These are phyloP conservation scores for Erodium moschatum DNA, from an alignment of 441 rosid genomes.

Conservation along the genomic window DNA sequence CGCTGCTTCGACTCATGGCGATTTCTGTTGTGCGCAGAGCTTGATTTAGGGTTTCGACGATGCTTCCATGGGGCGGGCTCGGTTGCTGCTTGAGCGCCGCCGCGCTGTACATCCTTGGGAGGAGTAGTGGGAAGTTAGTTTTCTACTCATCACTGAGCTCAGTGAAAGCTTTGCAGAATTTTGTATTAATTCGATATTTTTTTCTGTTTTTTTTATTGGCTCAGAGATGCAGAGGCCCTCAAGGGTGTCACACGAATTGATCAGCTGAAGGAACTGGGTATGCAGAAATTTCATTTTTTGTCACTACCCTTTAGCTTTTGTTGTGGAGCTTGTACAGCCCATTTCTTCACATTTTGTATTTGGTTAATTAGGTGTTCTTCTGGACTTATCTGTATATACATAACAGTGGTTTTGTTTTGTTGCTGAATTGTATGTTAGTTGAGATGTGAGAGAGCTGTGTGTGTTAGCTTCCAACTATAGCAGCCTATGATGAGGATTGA, in stretches of 20 bases:
- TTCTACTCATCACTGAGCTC: not conserved
- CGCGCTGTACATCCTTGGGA: conserved; percentile 1
- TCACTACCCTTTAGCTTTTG: not conserved
- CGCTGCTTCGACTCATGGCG: not conserved
- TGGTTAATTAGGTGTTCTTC: not conserved
- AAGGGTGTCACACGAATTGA: not conserved
- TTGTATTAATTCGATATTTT: not conserved
- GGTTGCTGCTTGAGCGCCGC: conserved; percentile 8
- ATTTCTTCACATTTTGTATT: not conserved
- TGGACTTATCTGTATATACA: no score
- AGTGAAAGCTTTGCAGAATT: not conserved
- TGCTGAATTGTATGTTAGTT: not conserved
- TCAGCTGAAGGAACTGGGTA: conserved; percentile 6
- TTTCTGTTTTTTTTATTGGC: not conserved
- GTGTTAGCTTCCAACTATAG: no score
- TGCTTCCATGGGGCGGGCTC: conserved; percentile 10
- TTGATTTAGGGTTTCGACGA: conserved; percentile 6
- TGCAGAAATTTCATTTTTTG: not conserved
- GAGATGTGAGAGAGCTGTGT: not conserved
- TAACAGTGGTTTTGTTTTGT: not conserved
- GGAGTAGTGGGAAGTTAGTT: not conserved
- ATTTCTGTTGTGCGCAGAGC: not conserved
- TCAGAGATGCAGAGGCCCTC: conserved; percentile 5
- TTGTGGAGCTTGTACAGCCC: not conserved
- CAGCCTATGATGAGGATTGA: no score